Percentiles rank a stretch among this genome's conserved stretches.
These are phyloP conservation scores for Orbilia blumenaviensis DNA, from an alignment of 2,329 filamentous ascomycete genomes.

Conservation along the genomic window DNA sequence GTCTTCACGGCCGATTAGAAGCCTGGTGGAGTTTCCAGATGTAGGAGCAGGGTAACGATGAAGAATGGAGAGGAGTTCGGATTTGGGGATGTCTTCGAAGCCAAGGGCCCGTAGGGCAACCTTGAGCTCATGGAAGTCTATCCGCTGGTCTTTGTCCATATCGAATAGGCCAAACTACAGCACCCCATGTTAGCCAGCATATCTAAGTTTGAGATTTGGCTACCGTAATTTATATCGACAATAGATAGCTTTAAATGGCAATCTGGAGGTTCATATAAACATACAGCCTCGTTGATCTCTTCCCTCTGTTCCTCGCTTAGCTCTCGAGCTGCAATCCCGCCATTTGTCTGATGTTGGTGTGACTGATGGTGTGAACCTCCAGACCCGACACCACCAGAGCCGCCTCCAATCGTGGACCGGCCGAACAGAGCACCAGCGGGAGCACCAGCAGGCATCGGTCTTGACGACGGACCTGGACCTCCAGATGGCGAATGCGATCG, in stretches of 20 bases:
- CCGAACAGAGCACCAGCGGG: slow-evolving; percentile 51
- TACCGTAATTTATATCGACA: not conserved
- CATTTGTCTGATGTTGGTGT: slow-evolving; percentile 54
- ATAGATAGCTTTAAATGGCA: not conserved
- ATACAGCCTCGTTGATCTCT: slow-evolving; percentile 91
- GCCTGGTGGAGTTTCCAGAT: slow-evolving; percentile 67
- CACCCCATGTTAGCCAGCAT: not conserved
- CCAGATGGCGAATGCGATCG: slow-evolving; percentile 55
- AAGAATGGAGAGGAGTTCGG: slow-evolving; percentile 31
- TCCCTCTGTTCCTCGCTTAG: slow-evolving; percentile 88
- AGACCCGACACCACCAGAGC: slow-evolving; percentile 52
- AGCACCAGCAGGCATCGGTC: slow-evolving; percentile 42
- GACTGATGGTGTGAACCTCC: slow-evolving; percentile 49
- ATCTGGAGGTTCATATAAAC: slow-evolving; percentile 59
- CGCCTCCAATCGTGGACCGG: slow-evolving; percentile 54
- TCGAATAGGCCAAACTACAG: slow-evolving; percentile 92
- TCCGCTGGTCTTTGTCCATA: slow-evolving; percentile 89
- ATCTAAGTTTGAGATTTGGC: not conserved
- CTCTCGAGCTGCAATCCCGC: slow-evolving; percentile 61
- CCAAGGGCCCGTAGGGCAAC: slow-evolving; percentile 47
- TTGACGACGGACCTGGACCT: slow-evolving; percentile 47
- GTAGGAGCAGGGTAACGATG: slow-evolving; percentile 26
- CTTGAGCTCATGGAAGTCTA: slow-evolving; percentile 98
- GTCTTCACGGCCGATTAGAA: slow-evolving; percentile 76
- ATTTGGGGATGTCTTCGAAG: slow-evolving; percentile 51